Evolutionary conservation across 2,329 filamentous ascomycete species (phyloP).

Genomic region (Trichoderma citrinoviride): DNA sequence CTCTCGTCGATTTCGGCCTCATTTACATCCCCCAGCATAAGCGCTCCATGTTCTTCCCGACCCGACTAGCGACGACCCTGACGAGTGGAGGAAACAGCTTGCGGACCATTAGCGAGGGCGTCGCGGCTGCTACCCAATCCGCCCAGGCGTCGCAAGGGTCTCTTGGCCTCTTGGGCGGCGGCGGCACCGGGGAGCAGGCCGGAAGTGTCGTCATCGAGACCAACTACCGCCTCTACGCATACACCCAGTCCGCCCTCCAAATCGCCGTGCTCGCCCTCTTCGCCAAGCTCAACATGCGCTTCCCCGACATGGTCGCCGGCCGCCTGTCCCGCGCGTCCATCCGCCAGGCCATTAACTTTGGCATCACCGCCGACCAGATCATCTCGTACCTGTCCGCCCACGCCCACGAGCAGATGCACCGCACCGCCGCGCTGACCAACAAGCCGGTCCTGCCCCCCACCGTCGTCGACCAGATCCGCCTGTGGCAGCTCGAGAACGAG

Average conservation of each 20-base stretch:
- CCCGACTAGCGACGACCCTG: slow-evolving; percentile 87
- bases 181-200: slow-evolving; percentile 43
- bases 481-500: slow-evolving; percentile 98
- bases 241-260: slow-evolving; percentile 89
- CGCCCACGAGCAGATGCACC: slow-evolving; percentile 90
- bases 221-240: slow-evolving; percentile 96
- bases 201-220: slow-evolving; percentile 96
- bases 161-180: slow-evolving; percentile 34
- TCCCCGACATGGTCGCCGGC: slow-evolving; percentile 90
- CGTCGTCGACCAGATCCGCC: slow-evolving; percentile 92
- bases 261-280: slow-evolving; percentile 94
- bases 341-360: slow-evolving; percentile 78
- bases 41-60: slow-evolving; percentile 74
- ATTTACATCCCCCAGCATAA: slow-evolving; percentile 68
- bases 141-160: slow-evolving; percentile 39
- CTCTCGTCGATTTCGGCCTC: slow-evolving; percentile 88
- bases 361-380: slow-evolving; percentile 94
- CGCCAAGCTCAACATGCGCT: slow-evolving; percentile 81
- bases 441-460: slow-evolving; percentile 84
- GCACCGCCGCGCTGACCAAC: slow-evolving; percentile 55
- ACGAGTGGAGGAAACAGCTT: slow-evolving; percentile 78
- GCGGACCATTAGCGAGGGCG: slow-evolving; percentile 65
- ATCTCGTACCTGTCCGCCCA: slow-evolving; percentile 89
- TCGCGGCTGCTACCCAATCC: slow-evolving; percentile 62
- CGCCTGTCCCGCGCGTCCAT: slow-evolving; percentile 87